Evolutionary conservation across 371 early-diverging fungal genomes (phyloP), one percentile per base, ranked within the genome.

Genomic region (Circinella minor): DNA sequence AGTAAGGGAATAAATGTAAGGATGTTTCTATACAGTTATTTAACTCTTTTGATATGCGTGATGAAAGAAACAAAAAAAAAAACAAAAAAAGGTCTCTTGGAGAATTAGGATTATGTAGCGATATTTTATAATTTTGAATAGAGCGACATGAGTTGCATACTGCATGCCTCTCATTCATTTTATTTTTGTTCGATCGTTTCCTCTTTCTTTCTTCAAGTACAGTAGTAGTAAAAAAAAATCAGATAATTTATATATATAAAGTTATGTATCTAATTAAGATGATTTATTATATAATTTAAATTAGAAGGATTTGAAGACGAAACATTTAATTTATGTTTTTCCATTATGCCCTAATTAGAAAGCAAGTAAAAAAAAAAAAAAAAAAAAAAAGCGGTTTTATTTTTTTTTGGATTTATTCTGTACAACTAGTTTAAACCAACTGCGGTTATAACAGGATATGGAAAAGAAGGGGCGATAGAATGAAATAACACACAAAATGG

Each of bases 101-200:
- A 27, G 27, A 27, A 27, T 27, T 27, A 27, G 0, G 27, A 27
- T 27, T 27, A 27, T 27, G 27, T 27, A 27, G 27, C 0, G 27
- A 43, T 11, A 43, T 9, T 43, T 9, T 43, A 43, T 43, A 27
- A 57, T 57, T 57, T 57, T 13, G 57, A 57, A 57, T 57, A 34
- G 57, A 57, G 36, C 57, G 57, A 57, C 57, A 57, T 57, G 57
- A 57, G 57, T 57, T 57, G 57, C 57, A 57, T 57, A 34, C 34
- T 57, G 57, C 57, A 54, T 18, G 57, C 57, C n/a, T 57, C 57
- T 57, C 10, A 7, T 8, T 14, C 8, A 13, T 14, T n/a, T 51
- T n/a, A 0, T 51, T 15, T n/a, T 51, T 4, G 2, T 27, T 27
- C 27, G 27, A 27, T 27, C 27, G 1, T 27, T 0, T 14, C 51